Conservation (phyloP, 2,329 filamentous ascomycete genomes). For the Fonsecaea multimorphosa region DNA sequence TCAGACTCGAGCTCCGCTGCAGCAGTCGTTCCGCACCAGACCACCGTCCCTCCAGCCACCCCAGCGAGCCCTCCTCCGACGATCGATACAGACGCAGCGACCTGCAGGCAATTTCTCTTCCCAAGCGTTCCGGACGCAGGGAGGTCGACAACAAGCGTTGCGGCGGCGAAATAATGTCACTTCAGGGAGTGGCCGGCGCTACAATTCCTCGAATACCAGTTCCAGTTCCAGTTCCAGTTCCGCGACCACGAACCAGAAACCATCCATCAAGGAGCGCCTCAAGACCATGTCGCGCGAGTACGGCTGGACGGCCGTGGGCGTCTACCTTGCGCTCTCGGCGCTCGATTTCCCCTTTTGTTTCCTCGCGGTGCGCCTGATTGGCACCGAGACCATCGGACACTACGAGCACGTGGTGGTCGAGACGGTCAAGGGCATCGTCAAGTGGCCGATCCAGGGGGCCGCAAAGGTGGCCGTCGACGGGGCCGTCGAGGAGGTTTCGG, state of each 20-base stretch:
- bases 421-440: slow-evolving; percentile 44
- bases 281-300: slow-evolving; percentile 90
- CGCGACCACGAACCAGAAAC: slow-evolving; percentile 35
- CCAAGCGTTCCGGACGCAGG: slow-evolving; percentile 13
- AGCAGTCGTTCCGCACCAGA: slow-evolving; percentile 35
- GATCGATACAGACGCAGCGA: slow-evolving; percentile 22
- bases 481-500: slow-evolving; percentile 15
- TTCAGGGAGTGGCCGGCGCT: slow-evolving; percentile 33
- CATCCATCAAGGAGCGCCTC: slow-evolving; percentile 71
- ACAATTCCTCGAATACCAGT: slow-evolving; percentile 33
- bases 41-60: slow-evolving; percentile 19
- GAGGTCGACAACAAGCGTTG: slow-evolving; percentile 2
- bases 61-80: slow-evolving; percentile 16
- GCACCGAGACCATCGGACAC: slow-evolving; percentile 80
- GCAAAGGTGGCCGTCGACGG: slow-evolving; percentile 21
- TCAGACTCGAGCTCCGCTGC: slow-evolving; percentile 24
- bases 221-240: slow-evolving; percentile 30
- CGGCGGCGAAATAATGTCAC: slow-evolving; percentile 12
- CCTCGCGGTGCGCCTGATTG: slow-evolving; percentile 79
- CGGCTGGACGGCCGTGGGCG: slow-evolving; percentile 90
- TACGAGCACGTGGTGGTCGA: slow-evolving; percentile 54
- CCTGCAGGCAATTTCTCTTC: not conserved
- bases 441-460: slow-evolving; percentile 37
- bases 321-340: slow-evolving; percentile 82
- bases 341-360: slow-evolving; percentile 97